phyloP scores from a whole-genome alignment of 1,284 basidiomycete species.

The Hortiboletus rubellus region DNA sequence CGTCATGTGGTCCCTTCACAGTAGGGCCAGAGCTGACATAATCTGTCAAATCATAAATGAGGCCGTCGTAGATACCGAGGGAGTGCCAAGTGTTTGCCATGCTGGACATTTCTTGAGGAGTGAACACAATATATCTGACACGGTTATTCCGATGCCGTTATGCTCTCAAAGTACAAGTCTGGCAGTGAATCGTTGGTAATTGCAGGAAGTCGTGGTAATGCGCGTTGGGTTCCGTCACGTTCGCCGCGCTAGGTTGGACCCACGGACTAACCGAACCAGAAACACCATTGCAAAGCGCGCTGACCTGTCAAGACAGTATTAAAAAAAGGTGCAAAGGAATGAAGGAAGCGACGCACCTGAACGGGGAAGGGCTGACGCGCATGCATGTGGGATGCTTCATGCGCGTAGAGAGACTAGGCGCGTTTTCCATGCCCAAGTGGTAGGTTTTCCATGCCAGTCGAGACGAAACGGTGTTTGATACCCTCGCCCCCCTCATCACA shows the following conservation, averaged over 20 bases:
- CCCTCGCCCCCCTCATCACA: too few species aligned
- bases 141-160: constrained; percentile 83
- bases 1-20: constrained; percentile 58
- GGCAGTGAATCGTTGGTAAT: constrained; percentile 87
- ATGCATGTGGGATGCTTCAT: too few species aligned
- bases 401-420: too few species aligned
- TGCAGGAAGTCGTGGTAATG: constrained; percentile 93
- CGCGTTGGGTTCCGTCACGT: constrained; percentile 77
- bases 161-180: constrained; percentile 97
- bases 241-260: constrained; percentile 77
- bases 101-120: constrained; percentile 73
- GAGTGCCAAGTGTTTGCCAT: constrained; percentile 66
- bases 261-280: constrained; percentile 82
- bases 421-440: too few species aligned
- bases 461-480: too few species aligned
- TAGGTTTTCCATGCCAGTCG: too few species aligned
- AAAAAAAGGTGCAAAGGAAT: background rate
- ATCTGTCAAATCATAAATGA: constrained; percentile 86
- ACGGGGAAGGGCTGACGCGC: constrained; percentile 70
- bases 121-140: constrained; percentile 88
- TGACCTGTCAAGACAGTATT: constrained; percentile 56
- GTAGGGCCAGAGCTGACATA: constrained; percentile 70
- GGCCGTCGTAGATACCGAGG: constrained; percentile 79
- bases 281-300: constrained; percentile 89
- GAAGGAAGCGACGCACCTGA: constrained; percentile 54